Conservation (phyloP, 768 basidiomycete genomes). For the Podaxis sp. region DNA sequence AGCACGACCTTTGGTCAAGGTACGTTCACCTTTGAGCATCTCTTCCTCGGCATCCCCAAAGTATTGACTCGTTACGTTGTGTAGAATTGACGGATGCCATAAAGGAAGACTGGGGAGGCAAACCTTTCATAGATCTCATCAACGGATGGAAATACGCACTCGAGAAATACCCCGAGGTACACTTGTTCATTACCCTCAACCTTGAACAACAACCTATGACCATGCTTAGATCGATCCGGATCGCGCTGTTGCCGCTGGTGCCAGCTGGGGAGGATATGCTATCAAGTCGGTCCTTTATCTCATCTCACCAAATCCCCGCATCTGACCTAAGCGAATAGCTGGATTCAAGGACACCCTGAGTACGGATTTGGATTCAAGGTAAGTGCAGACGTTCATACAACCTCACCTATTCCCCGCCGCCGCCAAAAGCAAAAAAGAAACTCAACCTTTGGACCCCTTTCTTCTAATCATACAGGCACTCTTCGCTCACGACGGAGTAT, state of each 20-base stretch:
- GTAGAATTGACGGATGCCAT: conserved; percentile 82
- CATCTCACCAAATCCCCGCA: neutral
- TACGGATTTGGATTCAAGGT: conserved; percentile 84
- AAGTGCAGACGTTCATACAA: neutral
- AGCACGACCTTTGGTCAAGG: conserved; percentile 92
- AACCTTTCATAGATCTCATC: conserved; percentile 76
- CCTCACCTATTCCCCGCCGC: neutral
- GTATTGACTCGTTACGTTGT: neutral
- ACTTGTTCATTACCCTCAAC: conserved; percentile 3
- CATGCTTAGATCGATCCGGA: conserved; percentile 59
- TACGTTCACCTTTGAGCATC: conserved; percentile 23
- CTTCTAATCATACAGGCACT: conserved; percentile 47
- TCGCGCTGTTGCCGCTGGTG: conserved; percentile 76
- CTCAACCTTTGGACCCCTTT: conserved; percentile 3
- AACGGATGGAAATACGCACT: conserved; percentile 75
- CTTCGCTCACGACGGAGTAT: conserved; percentile 92
- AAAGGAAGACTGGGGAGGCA: conserved; percentile 81
- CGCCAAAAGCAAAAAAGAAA: neutral
- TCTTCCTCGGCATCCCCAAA: neutral
- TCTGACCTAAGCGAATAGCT: conserved; percentile 44
- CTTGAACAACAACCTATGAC: neutral
- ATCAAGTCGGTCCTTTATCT: conserved; percentile 59
- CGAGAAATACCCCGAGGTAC: conserved; percentile 67
- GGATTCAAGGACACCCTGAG: conserved; percentile 95
- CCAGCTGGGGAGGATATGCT: conserved; percentile 85